Base-by-base conservation (phyloP, 148 eudicot species). In the Persicaria maculosa region DNA sequence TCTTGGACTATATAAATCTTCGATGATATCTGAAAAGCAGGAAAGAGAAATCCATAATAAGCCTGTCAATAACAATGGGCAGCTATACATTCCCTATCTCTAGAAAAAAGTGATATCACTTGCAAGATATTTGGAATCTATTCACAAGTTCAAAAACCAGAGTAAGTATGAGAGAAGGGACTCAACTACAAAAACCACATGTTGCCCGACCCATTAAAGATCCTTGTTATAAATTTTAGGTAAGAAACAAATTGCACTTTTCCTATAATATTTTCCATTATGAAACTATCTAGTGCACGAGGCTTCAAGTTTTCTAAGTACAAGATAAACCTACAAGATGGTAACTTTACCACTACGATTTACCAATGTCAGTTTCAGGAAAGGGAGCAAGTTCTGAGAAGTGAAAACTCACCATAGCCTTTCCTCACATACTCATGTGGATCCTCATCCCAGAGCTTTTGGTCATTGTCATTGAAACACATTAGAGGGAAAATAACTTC, bases 341-440 rank as follows among this genome's bases (percentile, higher is more conserved):
- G 67, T 22, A 61, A 25, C 44, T 9, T 61, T 25, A 61, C 52
- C 52, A 48, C 52, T 48, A 48, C 52, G 7, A 8, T 48, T 31
- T 48, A 48, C 43, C 67, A 22, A 64, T 10, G 7, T 36, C n/a
- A 9, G 69, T 36, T 12, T 64, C 31, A 9, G 65, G 43, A 8
- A 22, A 59, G 65, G 4, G 43, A 31, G 36, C 69, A 64, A 65
- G 47, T 65, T 65, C 46, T 40, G 31, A 46, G 36, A 65, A 12
- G 17, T 65, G 70, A 47, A 19, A 72, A 85, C 94, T 79, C 77
- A 96, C 99, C 99, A 83, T 96, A 96, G 61, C 99, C 99, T 84
- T 96, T 96, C 81, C 99, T 88, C 50, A 96, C 97, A 86, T 96
- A 96, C 82, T 96, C 99, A 85, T 96, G 97, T 31, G 99, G 99